Evolutionary conservation across 176 grass and related monocot genomes (phyloP).

Genomic region (Juncus effusus): DNA sequence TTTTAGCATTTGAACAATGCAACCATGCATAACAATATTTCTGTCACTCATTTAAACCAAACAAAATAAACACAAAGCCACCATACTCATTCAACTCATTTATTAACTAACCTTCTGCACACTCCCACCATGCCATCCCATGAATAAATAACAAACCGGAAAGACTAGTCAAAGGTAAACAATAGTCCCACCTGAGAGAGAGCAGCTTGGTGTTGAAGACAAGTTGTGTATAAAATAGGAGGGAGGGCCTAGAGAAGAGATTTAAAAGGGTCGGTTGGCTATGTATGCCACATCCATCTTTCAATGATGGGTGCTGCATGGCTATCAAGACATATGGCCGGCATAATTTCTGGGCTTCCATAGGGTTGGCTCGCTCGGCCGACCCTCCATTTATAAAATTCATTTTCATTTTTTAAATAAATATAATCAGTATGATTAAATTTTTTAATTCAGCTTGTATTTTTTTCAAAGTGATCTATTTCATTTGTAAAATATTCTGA

Average conservation of each 20-base stretch:
- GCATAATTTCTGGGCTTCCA: slow-evolving; percentile 58
- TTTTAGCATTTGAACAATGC: no score
- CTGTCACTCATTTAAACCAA: no score
- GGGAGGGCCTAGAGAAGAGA: not conserved
- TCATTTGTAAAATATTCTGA: no score
- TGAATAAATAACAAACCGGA: no score
- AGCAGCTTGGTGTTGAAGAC: not conserved
- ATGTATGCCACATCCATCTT: slow-evolving; percentile 78
- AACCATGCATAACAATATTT: no score
- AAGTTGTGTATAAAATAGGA: not conserved
- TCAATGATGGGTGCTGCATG: slow-evolving; percentile 82
- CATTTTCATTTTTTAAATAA: not conserved
- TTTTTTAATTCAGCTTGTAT: no score
- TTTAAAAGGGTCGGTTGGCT: slow-evolving; percentile 36
- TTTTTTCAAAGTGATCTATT: no score
- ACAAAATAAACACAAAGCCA: no score
- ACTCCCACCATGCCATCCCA: no score
- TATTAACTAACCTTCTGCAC: no score
- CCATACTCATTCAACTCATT: no score
- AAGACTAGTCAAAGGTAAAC: not conserved
- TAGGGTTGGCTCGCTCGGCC: slow-evolving; percentile 87
- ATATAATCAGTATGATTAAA: no score
- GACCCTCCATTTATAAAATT: slow-evolving; percentile 35
- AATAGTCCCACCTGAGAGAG: slow-evolving; percentile 11
- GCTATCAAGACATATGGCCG: slow-evolving; percentile 99